Conservation (phyloP, 2,329 filamentous ascomycete genomes). For the Fusarium subtropicale region DNA sequence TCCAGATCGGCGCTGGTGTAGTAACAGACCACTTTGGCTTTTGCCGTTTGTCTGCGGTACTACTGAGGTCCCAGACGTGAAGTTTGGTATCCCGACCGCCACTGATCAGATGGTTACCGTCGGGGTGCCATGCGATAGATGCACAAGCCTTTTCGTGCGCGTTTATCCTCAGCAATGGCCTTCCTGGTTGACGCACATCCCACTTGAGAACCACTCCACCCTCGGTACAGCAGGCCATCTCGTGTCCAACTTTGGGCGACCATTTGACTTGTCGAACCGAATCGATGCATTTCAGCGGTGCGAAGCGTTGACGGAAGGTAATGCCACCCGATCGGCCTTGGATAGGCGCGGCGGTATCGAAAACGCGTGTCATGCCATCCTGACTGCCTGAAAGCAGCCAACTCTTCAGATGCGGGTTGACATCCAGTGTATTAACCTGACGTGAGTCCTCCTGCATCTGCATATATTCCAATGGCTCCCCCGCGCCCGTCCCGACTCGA, state of each 20-base stretch:
- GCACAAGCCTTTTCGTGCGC: slow-evolving; percentile 71
- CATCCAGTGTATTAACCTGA: slow-evolving; percentile 72
- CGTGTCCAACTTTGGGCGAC: slow-evolving; percentile 70
- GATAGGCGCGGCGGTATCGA: slow-evolving; percentile 65
- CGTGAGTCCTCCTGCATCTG: slow-evolving; percentile 71
- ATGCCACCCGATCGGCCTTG: slow-evolving; percentile 61
- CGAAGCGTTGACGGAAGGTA: slow-evolving; percentile 62
- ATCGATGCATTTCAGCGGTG: slow-evolving; percentile 54
- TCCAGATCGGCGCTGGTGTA: slow-evolving; percentile 69
- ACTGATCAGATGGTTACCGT: slow-evolving; percentile 74
- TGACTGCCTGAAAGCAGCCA: slow-evolving; percentile 72
- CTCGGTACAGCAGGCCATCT: slow-evolving; percentile 74
- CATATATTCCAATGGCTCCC: slow-evolving; percentile 64
- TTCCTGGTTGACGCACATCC: slow-evolving; percentile 67
- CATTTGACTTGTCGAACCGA: slow-evolving; percentile 71
- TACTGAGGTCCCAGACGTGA: slow-evolving; percentile 74
- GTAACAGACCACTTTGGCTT: slow-evolving; percentile 72
- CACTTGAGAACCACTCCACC: slow-evolving; percentile 72
- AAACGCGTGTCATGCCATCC: slow-evolving; percentile 71
- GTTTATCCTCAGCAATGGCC: slow-evolving; percentile 68
- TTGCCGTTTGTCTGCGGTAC: slow-evolving; percentile 70
- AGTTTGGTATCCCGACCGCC: slow-evolving; percentile 71
- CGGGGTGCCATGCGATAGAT: slow-evolving; percentile 74
- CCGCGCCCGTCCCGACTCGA: slow-evolving; percentile 58
- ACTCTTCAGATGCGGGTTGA: slow-evolving; percentile 69